phyloP scores from a whole-genome alignment of 2,329 filamentous ascomycete genomes.

The Geosmithia putterillii region DNA sequence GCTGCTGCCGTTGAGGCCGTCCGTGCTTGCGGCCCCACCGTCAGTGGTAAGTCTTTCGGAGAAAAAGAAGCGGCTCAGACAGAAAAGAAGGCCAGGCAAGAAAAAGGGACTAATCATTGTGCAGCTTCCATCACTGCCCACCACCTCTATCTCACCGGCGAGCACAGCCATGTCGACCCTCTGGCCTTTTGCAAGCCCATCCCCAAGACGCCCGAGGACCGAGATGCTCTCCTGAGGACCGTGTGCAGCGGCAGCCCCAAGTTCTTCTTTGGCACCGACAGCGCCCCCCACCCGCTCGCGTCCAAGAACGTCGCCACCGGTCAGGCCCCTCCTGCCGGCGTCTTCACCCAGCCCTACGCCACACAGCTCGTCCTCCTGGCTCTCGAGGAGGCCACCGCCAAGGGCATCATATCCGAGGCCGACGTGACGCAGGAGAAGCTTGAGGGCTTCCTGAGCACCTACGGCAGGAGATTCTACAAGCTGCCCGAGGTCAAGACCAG shows the following conservation, averaged over 20 bases:
- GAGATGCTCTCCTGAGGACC: slow-evolving; percentile 58
- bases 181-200: slow-evolving; percentile 65
- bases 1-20: slow-evolving; percentile 71
- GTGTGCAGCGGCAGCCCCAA: slow-evolving; percentile 46
- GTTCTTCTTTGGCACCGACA: slow-evolving; percentile 62
- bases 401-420: slow-evolving; percentile 34
- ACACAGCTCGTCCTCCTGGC: slow-evolving; percentile 49
- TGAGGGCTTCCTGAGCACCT: slow-evolving; percentile 38
- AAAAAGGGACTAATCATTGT: background rate
- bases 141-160: slow-evolving; percentile 69
- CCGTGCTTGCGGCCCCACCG: slow-evolving; percentile 60
- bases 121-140: slow-evolving; percentile 72
- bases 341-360: slow-evolving; percentile 68
- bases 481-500: slow-evolving; percentile 13
- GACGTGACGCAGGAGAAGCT: slow-evolving; percentile 44
- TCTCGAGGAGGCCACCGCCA: slow-evolving; percentile 47
- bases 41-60: slow-evolving; percentile 35
- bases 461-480: slow-evolving; percentile 42
- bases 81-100: background rate
- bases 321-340: slow-evolving; percentile 51
- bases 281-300: slow-evolving; percentile 49
- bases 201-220: slow-evolving; percentile 59
- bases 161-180: slow-evolving; percentile 50
- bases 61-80: background rate
- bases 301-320: slow-evolving; percentile 34